phyloP scores from a whole-genome alignment of 192 early-diverging fungal species.

The Mortierella claussenii region DNA sequence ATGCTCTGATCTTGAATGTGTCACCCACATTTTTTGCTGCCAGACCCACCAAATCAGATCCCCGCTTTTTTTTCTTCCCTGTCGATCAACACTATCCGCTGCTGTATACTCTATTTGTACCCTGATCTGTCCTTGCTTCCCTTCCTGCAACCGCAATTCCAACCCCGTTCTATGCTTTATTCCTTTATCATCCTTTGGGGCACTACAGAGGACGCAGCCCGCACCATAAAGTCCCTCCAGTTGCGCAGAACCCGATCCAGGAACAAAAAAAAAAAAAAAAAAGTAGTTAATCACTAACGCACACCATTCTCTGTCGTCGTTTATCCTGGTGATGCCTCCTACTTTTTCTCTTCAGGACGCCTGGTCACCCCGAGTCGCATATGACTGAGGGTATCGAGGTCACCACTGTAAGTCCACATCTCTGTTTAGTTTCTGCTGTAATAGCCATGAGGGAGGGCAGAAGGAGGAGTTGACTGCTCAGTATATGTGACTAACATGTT shows the following conservation, averaged over 20 bases:
- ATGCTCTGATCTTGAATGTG: background rate
- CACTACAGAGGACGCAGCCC: no score
- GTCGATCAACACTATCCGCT: background rate
- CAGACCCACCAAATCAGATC: slow-evolving; percentile 19
- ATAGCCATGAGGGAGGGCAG: background rate
- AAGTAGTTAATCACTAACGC: no score
- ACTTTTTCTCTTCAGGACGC: slow-evolving; percentile 71
- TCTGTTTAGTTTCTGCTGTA: background rate
- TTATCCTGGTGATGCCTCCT: background rate
- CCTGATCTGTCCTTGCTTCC: slow-evolving; percentile 18
- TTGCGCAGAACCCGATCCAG: no score
- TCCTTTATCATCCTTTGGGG: background rate
- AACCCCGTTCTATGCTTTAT: background rate
- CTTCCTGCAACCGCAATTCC: no score
- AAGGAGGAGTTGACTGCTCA: background rate
- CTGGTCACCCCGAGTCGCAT: slow-evolving; percentile 94
- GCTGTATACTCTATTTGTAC: background rate
- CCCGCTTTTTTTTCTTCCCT: background rate
- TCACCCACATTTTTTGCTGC: background rate
- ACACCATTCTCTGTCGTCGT: no score
- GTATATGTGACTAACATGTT: background rate
- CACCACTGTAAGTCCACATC: slow-evolving; percentile 70
- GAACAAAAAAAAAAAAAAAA: no score
- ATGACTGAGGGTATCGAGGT: slow-evolving; percentile 93
- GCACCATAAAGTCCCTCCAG: no score